Base-by-base conservation (phyloP, 768 basidiomycete species). In the Panus rudis region DNA sequence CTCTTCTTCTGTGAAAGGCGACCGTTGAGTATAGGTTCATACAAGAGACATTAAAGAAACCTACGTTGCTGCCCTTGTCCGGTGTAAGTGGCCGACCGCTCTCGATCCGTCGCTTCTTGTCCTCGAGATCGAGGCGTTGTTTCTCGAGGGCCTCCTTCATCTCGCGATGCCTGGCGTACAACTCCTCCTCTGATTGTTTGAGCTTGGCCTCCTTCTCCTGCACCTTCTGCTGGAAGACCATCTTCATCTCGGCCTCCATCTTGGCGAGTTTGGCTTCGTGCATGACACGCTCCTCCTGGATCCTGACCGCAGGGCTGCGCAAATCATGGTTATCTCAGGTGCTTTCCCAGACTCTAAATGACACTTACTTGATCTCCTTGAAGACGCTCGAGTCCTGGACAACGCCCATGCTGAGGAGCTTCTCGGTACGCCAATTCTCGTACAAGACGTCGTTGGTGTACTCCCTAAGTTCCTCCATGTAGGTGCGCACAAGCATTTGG, bases 201-300 rank as follows among this genome's bases (percentile, higher is more conserved):
- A 99, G 76, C 68, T 98, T 98, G 52, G 91, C 79, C 63, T 99
- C 96, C 74, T 99, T 98, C 65, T 99, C 96, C 63, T 92, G 91
- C 43, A 99, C 96, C 66, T 99, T 99, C 68, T 98, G 96, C 63
- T 93, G 92, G 92, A 99, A 99, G 56, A 99, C 96, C 90, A 94
- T 92, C 81, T 97, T 98, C 96, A 99, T 99, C 75, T 98, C 96
- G 43, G 92, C 88, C 70, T 99, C 96, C 85, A 97, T 97, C 81
- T 99, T 99, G 43, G 90, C 79, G 42, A 99, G 79, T 65, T 98
- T 98, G 53, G 89, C 87, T 68, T 99, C 94, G 68, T 99, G 94
- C 59, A 97, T 65, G 41, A 90, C 73, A 44, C 96, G 88, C 62
- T 99, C 96, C 62, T 99, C 96, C 51, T 93, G 92, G 70, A 91